Evolutionary conservation across 345 rosid genomes (phyloP).

Genomic region (Lepidium sativum): DNA sequence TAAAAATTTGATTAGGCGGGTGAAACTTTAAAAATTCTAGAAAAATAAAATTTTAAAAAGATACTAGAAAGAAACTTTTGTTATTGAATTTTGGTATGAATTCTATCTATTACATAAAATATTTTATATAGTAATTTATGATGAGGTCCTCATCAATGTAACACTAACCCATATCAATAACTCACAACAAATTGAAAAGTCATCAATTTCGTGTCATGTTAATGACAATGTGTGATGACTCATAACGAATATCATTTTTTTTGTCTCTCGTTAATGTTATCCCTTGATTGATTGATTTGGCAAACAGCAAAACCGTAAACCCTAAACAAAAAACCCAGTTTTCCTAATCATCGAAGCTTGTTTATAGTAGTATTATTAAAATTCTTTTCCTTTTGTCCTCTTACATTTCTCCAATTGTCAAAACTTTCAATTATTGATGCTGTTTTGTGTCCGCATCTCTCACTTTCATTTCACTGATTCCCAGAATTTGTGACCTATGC

Average conservation of each 20-base stretch:
- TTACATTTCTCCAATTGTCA: not conserved
- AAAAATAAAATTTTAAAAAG: too few species aligned
- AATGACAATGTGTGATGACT: too few species aligned
- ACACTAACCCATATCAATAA: too few species aligned
- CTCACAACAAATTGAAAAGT: too few species aligned
- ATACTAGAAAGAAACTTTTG: too few species aligned
- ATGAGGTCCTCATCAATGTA: too few species aligned
- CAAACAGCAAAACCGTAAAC: not conserved
- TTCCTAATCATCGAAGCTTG: not conserved
- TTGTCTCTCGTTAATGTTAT: not conserved
- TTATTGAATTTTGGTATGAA: too few species aligned
- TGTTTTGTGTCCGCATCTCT: not conserved
- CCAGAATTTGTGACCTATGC: not conserved
- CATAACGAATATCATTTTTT: not conserved
- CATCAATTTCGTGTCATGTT: too few species aligned
- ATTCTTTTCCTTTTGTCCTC: not conserved
- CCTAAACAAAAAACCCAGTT: not conserved
- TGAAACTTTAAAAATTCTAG: too few species aligned
- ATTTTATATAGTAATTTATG: too few species aligned
- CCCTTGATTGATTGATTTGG: not conserved
- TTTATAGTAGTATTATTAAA: not conserved
- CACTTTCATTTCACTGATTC: not conserved
- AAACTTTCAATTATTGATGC: not conserved
- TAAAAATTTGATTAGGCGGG: too few species aligned
- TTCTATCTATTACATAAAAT: too few species aligned